A percentile compares a stretch with the other conserved stretches of the same genome.
Conservation (phyloP, 768 basidiomycete genomes). For the Lentinula raphanica region DNA sequence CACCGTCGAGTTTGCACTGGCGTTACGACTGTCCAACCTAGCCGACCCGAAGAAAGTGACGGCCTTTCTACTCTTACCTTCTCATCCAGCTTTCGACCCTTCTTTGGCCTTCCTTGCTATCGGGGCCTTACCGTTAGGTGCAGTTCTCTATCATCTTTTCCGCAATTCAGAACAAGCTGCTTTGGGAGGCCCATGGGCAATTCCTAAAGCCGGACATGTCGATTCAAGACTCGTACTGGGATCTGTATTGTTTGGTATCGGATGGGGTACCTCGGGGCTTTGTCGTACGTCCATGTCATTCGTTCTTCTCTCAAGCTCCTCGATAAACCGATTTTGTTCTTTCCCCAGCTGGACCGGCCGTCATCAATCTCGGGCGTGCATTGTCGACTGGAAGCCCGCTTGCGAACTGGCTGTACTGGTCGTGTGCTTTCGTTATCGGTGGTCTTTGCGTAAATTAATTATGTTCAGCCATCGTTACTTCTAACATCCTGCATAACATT, state of each 20-base stretch:
- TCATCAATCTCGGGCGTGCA: slow-evolving; percentile 55
- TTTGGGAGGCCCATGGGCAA: slow-evolving; percentile 40
- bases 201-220: slow-evolving; percentile 35
- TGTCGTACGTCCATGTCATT: slow-evolving; percentile 43
- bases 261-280: slow-evolving; percentile 57
- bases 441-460: slow-evolving; percentile 27
- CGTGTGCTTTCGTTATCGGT: slow-evolving; percentile 33
- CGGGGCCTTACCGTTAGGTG: slow-evolving; percentile 44
- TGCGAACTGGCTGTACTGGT: slow-evolving; percentile 32
- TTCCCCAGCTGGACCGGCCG: slow-evolving; percentile 52
- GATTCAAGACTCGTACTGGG: slow-evolving; percentile 45
- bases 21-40: slow-evolving; percentile 50
- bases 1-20: slow-evolving; percentile 46
- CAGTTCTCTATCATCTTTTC: slow-evolving; percentile 38
- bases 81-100: slow-evolving; percentile 47
- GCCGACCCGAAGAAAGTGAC: slow-evolving; percentile 44
- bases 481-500: no score
- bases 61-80: slow-evolving; percentile 47
- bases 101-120: slow-evolving; percentile 50
- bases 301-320: not conserved
- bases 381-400: slow-evolving; percentile 31
- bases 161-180: slow-evolving; percentile 32
- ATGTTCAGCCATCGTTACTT: no score
- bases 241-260: slow-evolving; percentile 53
- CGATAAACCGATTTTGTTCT: not conserved